These are phyloP conservation scores for Monosporozyma unispora DNA, from an alignment of 805 yeast genomes.

Conservation along the genomic window DNA sequence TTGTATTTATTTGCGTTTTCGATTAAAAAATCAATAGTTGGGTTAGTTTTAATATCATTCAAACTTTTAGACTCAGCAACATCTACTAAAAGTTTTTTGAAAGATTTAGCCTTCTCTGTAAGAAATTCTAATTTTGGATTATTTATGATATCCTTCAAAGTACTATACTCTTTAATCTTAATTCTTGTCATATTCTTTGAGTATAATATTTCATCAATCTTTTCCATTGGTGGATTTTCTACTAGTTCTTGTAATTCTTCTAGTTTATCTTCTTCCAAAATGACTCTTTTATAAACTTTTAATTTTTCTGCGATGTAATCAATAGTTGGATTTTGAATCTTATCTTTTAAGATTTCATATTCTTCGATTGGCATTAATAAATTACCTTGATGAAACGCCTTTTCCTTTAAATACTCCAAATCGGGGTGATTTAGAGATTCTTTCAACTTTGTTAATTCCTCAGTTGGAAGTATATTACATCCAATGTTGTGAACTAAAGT, in stretches of 20 bases:
- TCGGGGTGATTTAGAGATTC: slow-evolving; percentile 11
- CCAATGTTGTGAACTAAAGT: not conserved
- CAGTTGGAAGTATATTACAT: not conserved
- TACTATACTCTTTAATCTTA: not conserved
- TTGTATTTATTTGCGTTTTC: not conserved
- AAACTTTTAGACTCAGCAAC: not conserved
- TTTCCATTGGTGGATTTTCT: not conserved
- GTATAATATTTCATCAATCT: not conserved
- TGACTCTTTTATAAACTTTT: not conserved
- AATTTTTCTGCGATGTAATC: slow-evolving; percentile 8
- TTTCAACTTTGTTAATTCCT: slow-evolving; percentile 9
- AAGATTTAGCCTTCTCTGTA: not conserved
- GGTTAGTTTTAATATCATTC: not conserved
- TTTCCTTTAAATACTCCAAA: not conserved
- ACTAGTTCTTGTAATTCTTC: not conserved
- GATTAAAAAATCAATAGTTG: not conserved
- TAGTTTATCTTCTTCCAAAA: slow-evolving; percentile 1
- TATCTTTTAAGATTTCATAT: slow-evolving; percentile 7
- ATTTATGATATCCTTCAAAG: not conserved
- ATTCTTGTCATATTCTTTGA: not conserved
- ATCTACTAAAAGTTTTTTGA: not conserved
- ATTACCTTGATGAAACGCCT: not conserved
- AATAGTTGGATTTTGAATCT: slow-evolving; percentile 7
- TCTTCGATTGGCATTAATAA: slow-evolving; percentile 1
- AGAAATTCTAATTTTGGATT: not conserved